A percentile compares a stretch with the other conserved stretches of the same genome.
These are phyloP conservation scores for Thalia dealbata DNA, from an alignment of 176 grass and related monocot genomes.

Conservation along the genomic window DNA sequence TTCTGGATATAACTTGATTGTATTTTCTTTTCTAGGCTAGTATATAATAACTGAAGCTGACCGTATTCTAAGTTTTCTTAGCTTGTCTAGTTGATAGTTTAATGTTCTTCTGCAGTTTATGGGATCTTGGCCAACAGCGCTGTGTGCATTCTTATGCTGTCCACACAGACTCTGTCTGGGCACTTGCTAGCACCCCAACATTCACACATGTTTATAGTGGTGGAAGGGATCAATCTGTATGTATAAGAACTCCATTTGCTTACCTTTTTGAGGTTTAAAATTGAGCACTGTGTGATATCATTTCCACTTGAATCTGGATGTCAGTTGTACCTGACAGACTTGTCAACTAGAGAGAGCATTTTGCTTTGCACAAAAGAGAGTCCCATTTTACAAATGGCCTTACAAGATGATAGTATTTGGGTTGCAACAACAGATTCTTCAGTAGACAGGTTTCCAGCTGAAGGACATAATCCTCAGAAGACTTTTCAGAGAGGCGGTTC, in stretches of 20 bases:
- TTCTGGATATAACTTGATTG: background rate
- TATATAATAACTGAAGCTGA: background rate
- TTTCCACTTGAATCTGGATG: conserved; percentile 11
- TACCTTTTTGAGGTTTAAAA: background rate
- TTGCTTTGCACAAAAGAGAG: conserved; percentile 71
- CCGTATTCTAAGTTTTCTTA: background rate
- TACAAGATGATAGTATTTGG: conserved; percentile 90
- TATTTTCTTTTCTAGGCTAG: background rate
- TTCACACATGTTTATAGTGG: conserved; percentile 96
- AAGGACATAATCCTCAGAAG: conserved; percentile 56
- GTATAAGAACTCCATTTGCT: conserved; percentile 14
- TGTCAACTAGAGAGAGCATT: conserved; percentile 78
- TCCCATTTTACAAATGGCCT: conserved; percentile 63
- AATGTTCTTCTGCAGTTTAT: conserved; percentile 36
- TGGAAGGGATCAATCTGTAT: conserved; percentile 88
- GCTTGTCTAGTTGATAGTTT: background rate
- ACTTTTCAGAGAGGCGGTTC: conserved; percentile 78
- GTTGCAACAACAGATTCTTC: conserved; percentile 75
- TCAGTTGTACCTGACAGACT: conserved; percentile 84
- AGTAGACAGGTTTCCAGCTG: conserved; percentile 66
- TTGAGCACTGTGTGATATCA: background rate
- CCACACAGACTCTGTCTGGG: conserved; percentile 89
- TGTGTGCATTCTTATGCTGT: conserved; percentile 96
- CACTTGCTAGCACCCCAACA: conserved; percentile 65
- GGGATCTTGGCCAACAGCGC: conserved; percentile 95